Evolutionary conservation across 2,329 filamentous ascomycete genomes (phyloP), one percentile per base, ranked within the genome.

Genomic region (Claviceps capensis): DNA sequence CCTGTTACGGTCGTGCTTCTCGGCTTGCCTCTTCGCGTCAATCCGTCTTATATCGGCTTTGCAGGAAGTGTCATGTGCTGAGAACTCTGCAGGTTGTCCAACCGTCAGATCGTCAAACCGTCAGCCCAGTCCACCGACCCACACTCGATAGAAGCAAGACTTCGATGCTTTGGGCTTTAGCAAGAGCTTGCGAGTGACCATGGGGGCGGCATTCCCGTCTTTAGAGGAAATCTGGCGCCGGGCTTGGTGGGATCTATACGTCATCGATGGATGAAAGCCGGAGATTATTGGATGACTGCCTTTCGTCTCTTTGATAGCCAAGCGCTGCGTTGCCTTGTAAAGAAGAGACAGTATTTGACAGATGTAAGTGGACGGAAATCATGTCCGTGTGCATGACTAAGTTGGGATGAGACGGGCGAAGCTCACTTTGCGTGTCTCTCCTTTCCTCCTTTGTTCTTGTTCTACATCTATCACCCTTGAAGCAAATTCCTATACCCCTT

Each of bases 211-310:
- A 79, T 85, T 54, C 73, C 79, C 0, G 72, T 88, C 1, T 64
- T 64, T 90, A 3, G 86, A 91, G 63, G 90, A 96, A 66, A 87
- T 84, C 63, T 85, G 88, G 79, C 79, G 88, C 17, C 77, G 90
- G 53, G 96, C 89, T 1, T 96, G 89, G 89, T 96, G 90, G 90
- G 88, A 81, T 55, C 63, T 81, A 4, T 91, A 84, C 62, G 77
- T 87, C n/a, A 78, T 88, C 14, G 88, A 95, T 63, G 87, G 51
- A 85, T 95, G 77, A 77, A 94, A 58, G 86, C 88, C 5, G 87
- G 86, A 3, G 82, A 95, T 58, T 86, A 86, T 58, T 78, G 82
- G 13, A 78, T 80, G 55, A 84, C 85, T 43, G 83, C 79, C 52
- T 86, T 87, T 64, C 67, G 76, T n/a, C 73, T 87, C 23, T 86